Conservation (phyloP, 2,329 filamentous ascomycete genomes). For the Amylocarpus encephaloides region DNA sequence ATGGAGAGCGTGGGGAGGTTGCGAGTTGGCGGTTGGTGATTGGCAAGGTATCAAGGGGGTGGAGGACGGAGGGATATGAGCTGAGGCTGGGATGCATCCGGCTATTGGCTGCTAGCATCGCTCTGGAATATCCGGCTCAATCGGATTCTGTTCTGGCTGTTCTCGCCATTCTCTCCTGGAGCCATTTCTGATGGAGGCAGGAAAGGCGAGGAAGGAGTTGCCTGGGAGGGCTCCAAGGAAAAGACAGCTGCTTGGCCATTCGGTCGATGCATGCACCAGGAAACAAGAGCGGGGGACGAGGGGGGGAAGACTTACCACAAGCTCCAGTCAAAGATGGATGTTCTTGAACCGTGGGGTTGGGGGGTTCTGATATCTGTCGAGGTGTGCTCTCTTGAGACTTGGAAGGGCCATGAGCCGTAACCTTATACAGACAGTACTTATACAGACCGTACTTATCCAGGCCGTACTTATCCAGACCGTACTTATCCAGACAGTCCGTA, state of each 20-base stretch:
- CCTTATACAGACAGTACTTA: no score
- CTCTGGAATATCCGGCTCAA: background rate
- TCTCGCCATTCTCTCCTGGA: background rate
- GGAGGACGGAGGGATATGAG: background rate
- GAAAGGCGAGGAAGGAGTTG: background rate
- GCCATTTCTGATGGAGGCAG: background rate
- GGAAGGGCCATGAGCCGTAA: no score
- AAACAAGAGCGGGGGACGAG: background rate
- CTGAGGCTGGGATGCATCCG: background rate
- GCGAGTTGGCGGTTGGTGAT: background rate
- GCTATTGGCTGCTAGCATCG: background rate
- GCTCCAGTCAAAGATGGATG: no score
- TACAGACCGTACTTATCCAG: no score
- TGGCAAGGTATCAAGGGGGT: background rate
- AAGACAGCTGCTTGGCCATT: background rate
- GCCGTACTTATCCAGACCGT: no score
- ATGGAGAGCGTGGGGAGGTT: background rate
- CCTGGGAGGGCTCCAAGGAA: background rate
- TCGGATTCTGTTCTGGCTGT: background rate
- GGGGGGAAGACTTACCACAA: no score
- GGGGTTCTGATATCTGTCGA: background rate
- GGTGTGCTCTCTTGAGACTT: conserved; percentile 2
- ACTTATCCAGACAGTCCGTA: no score
- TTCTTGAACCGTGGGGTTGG: conserved; percentile 1
- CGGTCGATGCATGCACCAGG: background rate